Evolutionary conservation across 768 basidiomycete genomes (phyloP), one percentile per base, ranked within the genome.

Genomic region (Agrocybe pediades): DNA sequence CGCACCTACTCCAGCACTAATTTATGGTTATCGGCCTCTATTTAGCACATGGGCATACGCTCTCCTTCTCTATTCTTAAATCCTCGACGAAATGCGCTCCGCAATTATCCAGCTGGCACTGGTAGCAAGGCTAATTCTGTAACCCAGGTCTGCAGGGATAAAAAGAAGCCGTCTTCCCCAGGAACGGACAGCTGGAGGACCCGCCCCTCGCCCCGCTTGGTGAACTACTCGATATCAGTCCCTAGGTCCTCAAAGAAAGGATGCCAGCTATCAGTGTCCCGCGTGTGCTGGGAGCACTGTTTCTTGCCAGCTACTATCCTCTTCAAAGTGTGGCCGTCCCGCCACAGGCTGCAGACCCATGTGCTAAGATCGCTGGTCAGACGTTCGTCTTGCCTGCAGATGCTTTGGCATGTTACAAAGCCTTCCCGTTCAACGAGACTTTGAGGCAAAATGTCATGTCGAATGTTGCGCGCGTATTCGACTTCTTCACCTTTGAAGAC

Each of bases 401-500:
- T 54, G 83, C 78, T 16, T 70, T 85, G 33, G 80, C 84, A 1
- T 86, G 85, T 62, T 67, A 80, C 62, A 82, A 78, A 65, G 76
- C 80, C 11, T 83, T 82, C 60, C 77, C 80, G 0, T 82, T 82
- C 69, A 81, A 80, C 55, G 79, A 82, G 60, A 81, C 77, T n/a
- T 64, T 83, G 13, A 73, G 78, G 29, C 74, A 80, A 58, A 83
- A 83, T 64, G 78, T 81, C 27, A 64, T 82, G 51, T 72, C 72
- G 13, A 72, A 72, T 54, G 71, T 79, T 46, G 74, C 71, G 27
- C 74, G 76, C 23, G 76, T 78, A 44, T 78, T 81, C 46, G 75
- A 80, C 53, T 82, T 83, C 61, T 82, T 67, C 64, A 82, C 80
- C 0, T 83, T 82, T 54, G 80, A 82, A 57, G 72, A 78, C 29